Conservation (phyloP, 2,329 filamentous ascomycete genomes). For the Epichloe glyceriae region DNA sequence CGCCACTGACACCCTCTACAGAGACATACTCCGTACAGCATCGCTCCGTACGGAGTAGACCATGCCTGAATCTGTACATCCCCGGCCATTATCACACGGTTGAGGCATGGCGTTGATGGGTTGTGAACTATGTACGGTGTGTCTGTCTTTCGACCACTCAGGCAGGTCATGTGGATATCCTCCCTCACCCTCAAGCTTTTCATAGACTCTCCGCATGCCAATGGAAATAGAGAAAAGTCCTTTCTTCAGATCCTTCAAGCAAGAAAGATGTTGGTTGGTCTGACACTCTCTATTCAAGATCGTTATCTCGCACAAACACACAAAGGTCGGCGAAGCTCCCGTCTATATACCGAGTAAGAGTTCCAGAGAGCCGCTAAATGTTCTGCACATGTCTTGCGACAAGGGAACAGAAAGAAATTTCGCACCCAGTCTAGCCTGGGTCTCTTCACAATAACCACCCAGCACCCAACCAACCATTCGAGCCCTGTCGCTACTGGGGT, state of each 20-base stretch:
- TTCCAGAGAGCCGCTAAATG: neutral
- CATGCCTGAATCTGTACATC: neutral
- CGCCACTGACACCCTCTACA: neutral
- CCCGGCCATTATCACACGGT: neutral
- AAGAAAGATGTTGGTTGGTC: neutral
- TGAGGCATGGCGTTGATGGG: constrained; percentile 1
- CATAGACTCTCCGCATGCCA: neutral
- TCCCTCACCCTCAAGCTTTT: neutral
- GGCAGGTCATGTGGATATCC: neutral
- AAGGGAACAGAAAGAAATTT: constrained; percentile 4
- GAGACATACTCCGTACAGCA: neutral
- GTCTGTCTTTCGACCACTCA: too few relatives aligned
- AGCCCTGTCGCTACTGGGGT: constrained; percentile 9
- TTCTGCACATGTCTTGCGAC: constrained; percentile 1
- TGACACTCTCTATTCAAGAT: neutral
- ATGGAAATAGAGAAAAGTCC: too few relatives aligned
- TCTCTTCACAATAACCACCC: constrained; percentile 8
- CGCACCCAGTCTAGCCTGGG: constrained; percentile 7
- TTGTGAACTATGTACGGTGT: neutral
- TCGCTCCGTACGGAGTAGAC: neutral
- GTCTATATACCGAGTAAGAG: neutral
- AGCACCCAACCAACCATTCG: constrained; percentile 3
- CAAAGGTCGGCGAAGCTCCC: neutral
- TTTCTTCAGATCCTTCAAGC: too few relatives aligned
- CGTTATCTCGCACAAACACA: neutral